These are phyloP conservation scores for Paspalum notatum DNA, from an alignment of 176 grass and related monocot genomes.

Conservation along the genomic window DNA sequence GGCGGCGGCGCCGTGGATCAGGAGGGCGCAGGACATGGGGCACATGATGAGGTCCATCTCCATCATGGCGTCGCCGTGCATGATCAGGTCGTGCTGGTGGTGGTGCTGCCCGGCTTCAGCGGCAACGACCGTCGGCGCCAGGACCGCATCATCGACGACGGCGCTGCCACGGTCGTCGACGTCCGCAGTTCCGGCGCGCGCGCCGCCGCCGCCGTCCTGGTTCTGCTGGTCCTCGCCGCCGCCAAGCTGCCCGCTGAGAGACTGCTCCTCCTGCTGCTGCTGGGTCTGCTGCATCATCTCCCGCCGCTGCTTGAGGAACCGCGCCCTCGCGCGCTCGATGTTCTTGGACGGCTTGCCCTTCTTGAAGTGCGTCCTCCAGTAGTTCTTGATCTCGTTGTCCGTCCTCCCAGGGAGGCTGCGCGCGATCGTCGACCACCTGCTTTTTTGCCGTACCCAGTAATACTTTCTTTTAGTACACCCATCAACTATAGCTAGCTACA, in stretches of 20 bases:
- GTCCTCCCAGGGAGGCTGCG: slow-evolving; percentile 89
- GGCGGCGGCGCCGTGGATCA: slow-evolving; percentile 34
- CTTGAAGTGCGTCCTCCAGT: slow-evolving; percentile 98
- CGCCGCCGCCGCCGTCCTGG: not conserved
- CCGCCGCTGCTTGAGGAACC: slow-evolving; percentile 56
- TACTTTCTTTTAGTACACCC: slow-evolving; percentile 9
- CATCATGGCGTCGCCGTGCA: slow-evolving; percentile 55
- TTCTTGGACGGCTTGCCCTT: slow-evolving; percentile 82
- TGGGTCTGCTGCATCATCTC: slow-evolving; percentile 57
- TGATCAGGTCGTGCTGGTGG: slow-evolving; percentile 31
- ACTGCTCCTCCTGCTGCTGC: slow-evolving; percentile 39
- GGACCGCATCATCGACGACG: not conserved
- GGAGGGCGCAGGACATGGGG: slow-evolving; percentile 47
- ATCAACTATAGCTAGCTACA: not conserved
- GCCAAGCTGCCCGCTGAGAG: not conserved
- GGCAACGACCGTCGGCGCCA: not conserved
- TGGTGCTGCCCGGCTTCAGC: not conserved
- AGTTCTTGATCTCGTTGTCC: slow-evolving; percentile 99
- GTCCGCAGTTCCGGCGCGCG: not conserved
- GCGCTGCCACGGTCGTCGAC: slow-evolving; percentile 21
- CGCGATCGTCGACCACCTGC: slow-evolving; percentile 95
- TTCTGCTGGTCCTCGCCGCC: not conserved
- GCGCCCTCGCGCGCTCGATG: slow-evolving; percentile 69
- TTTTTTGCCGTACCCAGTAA: not conserved
- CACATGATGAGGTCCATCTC: slow-evolving; percentile 58